These are phyloP conservation scores for Eucalyptus polyanthemos DNA, from an alignment of 345 rosid species.

Conservation along the genomic window DNA sequence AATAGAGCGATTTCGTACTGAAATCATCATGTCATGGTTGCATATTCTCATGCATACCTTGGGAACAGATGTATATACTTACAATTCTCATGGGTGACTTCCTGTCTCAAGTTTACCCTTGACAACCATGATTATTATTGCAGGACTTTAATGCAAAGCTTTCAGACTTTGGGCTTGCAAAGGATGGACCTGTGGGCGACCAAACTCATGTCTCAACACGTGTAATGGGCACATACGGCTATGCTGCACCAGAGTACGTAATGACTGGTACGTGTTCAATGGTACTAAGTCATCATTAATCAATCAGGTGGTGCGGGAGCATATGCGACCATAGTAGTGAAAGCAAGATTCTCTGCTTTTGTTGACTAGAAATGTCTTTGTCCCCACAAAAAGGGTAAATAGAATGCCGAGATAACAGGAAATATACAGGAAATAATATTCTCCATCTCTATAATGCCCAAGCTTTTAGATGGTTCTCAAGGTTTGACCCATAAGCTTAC, in stretches of 20 bases:
- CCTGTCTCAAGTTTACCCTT: slow-evolving; percentile 6
- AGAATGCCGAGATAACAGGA: not conserved
- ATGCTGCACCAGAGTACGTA: slow-evolving; percentile 96
- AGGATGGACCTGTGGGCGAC: slow-evolving; percentile 98
- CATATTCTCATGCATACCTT: not conserved
- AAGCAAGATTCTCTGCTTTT: not conserved
- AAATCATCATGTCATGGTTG: not conserved
- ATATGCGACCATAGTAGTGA: not conserved
- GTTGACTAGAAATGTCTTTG: not conserved
- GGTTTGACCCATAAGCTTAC: not conserved
- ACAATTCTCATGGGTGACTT: not conserved
- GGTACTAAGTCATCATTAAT: not conserved
- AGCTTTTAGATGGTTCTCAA: not conserved
- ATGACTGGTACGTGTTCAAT: slow-evolving; percentile 69
- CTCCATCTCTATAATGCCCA: not conserved
- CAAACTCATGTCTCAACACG: slow-evolving; percentile 99
- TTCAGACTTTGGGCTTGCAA: slow-evolving; percentile 95
- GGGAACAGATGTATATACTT: not conserved
- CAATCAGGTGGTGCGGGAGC: not conserved
- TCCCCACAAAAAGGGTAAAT: not conserved
- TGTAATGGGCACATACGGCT: slow-evolving; percentile 97
- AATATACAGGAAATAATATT: not conserved
- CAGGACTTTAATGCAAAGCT: slow-evolving; percentile 88
- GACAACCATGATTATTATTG: not conserved
- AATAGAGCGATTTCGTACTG: not conserved